Evolutionary conservation across 2,329 filamentous ascomycete species (phyloP).

Genomic region (Fusarium sp.): DNA sequence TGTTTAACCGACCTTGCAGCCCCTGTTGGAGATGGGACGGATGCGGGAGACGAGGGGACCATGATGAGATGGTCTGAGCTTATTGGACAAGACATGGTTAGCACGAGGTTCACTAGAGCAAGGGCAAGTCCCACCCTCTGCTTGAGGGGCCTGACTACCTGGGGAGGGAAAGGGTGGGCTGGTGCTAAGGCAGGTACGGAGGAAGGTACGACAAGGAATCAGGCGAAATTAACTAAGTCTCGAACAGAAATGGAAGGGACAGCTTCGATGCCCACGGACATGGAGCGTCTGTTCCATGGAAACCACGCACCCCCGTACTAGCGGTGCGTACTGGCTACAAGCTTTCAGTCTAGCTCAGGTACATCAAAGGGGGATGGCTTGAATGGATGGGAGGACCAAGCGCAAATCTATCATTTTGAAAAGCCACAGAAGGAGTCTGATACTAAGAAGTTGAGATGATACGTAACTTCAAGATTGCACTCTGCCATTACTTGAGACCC

Average conservation of each 20-base stretch:
- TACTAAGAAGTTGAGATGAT: background rate
- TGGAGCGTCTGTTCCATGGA: background rate
- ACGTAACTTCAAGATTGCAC: background rate
- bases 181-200: constrained; percentile 49
- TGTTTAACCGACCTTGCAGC: constrained; percentile 44
- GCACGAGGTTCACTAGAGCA: constrained; percentile 43
- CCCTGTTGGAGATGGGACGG: constrained; percentile 46
- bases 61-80: constrained; percentile 35
- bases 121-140: constrained; percentile 32
- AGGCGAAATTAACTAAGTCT: constrained; percentile 46
- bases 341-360: constrained; percentile 27
- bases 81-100: constrained; percentile 42
- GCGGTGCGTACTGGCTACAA: constrained; percentile 24
- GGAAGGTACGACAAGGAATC: constrained; percentile 33
- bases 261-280: background rate
- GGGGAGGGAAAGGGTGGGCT: constrained; percentile 30
- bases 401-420: constrained; percentile 16
- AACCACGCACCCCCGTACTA: background rate
- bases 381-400: constrained; percentile 29
- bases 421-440: constrained; percentile 3
- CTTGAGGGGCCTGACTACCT: constrained; percentile 20
- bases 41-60: constrained; percentile 47
- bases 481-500: background rate
- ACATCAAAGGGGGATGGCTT: constrained; percentile 10
- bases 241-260: constrained; percentile 43